Conservation (phyloP, 164 flowering plant species). For the Litsea cubeba region DNA sequence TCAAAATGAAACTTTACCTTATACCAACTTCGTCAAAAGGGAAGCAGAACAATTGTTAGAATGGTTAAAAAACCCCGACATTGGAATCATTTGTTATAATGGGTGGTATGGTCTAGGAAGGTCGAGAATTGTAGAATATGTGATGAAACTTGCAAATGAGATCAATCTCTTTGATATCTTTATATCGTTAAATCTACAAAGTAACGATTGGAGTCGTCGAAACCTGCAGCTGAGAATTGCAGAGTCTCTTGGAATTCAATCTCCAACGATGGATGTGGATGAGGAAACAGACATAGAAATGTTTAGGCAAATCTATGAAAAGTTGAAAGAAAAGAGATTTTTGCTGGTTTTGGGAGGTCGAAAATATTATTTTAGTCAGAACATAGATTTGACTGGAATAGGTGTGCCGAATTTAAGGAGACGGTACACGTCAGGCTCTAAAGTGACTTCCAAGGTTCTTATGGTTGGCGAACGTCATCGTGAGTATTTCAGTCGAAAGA, state of each 20-base stretch:
- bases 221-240: neutral
- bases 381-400: neutral
- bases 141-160: neutral
- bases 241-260: neutral
- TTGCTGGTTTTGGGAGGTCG: neutral
- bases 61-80: neutral
- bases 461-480: no score
- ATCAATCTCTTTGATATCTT: neutral
- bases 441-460: neutral
- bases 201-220: neutral
- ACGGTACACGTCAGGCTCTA: neutral
- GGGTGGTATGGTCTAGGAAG: neutral
- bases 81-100: neutral
- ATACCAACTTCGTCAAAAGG: neutral
- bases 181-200: neutral
- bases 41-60: neutral
- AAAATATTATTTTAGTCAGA: rapidly evolving
- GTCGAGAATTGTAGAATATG: neutral
- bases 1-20: neutral
- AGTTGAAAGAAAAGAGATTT: neutral
- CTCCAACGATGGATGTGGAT: neutral
- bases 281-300: neutral
- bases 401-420: neutral
- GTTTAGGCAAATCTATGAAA: neutral
- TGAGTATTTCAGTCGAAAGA: no score